Percentiles rank a stretch among this genome's conserved stretches.
phyloP scores from a whole-genome alignment of 176 grass and related monocot species.

The Rhipidocladum racemiflorum region DNA sequence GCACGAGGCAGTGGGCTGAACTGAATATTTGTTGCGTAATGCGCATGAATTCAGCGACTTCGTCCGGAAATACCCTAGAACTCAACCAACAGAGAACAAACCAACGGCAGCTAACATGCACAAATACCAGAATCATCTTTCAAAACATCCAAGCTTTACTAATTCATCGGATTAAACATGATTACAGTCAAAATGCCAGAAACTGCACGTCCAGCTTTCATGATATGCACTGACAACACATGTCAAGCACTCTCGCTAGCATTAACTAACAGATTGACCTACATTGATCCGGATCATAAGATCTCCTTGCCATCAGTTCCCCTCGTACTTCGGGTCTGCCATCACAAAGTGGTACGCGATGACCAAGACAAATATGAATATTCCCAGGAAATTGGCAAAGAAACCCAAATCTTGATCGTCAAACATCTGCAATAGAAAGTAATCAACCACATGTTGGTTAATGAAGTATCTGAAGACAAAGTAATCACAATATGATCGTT shows the following conservation, averaged over 20 bases:
- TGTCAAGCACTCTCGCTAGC: neutral
- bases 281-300: neutral
- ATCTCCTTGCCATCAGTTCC: conserved; percentile 48
- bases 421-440: conserved; percentile 67
- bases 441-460: conserved; percentile 5
- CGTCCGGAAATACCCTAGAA: no score
- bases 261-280: neutral
- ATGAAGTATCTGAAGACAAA: neutral
- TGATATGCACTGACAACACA: neutral
- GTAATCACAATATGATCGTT: conserved; percentile 40
- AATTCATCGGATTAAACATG: conserved; percentile 12
- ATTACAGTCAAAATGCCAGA: conserved; percentile 4
- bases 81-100: neutral
- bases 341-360: conserved; percentile 85
- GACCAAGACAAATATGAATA: conserved; percentile 83
- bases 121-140: neutral
- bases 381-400: conserved; percentile 88
- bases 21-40: no score
- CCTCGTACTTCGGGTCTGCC: conserved; percentile 78
- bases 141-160: neutral
- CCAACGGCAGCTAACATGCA: neutral
- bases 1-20: no score
- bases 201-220: neutral
- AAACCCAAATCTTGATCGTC: conserved; percentile 88
- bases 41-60: no score